These are phyloP conservation scores for Venustampulla echinocandica DNA, from an alignment of 495 filamentous ascomycete genomes.

Conservation along the genomic window DNA sequence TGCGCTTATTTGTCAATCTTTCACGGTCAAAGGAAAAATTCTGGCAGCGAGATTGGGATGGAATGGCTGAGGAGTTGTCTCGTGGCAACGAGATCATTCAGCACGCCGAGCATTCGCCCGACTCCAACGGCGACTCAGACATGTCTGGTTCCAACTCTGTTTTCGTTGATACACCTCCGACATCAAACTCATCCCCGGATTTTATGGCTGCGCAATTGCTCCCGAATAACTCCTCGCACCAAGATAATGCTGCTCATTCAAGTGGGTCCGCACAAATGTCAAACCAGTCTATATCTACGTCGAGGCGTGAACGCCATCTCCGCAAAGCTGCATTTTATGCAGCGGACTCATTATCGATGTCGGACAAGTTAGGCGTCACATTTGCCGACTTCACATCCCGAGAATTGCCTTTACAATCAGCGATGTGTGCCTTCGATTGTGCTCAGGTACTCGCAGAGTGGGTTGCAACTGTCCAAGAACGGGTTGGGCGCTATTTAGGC, in stretches of 20 bases:
- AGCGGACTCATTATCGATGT: slow-evolving; percentile 84
- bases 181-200: slow-evolving; percentile 44
- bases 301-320: slow-evolving; percentile 76
- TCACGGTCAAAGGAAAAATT: slow-evolving; percentile 87
- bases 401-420: slow-evolving; percentile 87
- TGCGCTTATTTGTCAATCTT: slow-evolving; percentile 87
- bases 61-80: slow-evolving; percentile 84
- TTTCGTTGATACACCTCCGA: slow-evolving; percentile 46
- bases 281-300: slow-evolving; percentile 24
- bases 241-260: neutral
- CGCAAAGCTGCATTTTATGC: slow-evolving; percentile 93
- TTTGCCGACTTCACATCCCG: slow-evolving; percentile 79
- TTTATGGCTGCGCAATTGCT: slow-evolving; percentile 28
- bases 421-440: slow-evolving; percentile 91
- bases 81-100: slow-evolving; percentile 68
- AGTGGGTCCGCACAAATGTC: slow-evolving; percentile 5
- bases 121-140: slow-evolving; percentile 44
- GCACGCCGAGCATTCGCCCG: slow-evolving; percentile 59
- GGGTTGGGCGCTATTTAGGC: slow-evolving; percentile 80
- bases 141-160: slow-evolving; percentile 37
- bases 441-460: slow-evolving; percentile 96
- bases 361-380: slow-evolving; percentile 77
- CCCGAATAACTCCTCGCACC: slow-evolving; percentile 25
- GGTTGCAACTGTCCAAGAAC: slow-evolving; percentile 90
- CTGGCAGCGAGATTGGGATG: slow-evolving; percentile 89